These are phyloP conservation scores for Solanum appendiculatum DNA, from an alignment of 257 asterid genomes.

Conservation along the genomic window DNA sequence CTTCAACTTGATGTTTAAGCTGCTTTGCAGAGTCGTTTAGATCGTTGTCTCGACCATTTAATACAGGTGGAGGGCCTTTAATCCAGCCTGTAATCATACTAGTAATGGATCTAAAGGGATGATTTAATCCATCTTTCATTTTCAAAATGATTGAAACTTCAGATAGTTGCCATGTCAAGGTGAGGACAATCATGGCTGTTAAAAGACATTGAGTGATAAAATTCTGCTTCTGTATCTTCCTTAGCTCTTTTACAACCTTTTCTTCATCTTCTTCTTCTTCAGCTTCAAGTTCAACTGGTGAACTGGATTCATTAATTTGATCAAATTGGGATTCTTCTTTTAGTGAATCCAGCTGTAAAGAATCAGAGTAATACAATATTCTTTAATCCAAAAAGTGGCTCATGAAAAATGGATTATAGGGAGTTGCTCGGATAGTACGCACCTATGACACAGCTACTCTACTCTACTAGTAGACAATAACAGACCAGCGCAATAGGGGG, in stretches of 20 bases:
- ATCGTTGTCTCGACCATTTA: conserved; percentile 2
- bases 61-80: background rate
- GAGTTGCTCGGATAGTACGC: too few species aligned
- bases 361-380: background rate
- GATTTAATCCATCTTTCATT: conserved; percentile 39
- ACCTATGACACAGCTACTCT: too few species aligned
- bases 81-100: conserved; percentile 19
- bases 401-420: too few species aligned
- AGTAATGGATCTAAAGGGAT: conserved; percentile 44
- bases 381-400: background rate
- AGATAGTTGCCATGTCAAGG: conserved; percentile 74
- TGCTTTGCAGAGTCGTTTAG: conserved; percentile 8
- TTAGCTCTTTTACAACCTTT: conserved; percentile 46
- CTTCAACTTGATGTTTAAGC: conserved; percentile 10
- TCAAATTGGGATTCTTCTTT: conserved; percentile 13
- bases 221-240: conserved; percentile 54
- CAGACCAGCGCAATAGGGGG: background rate
- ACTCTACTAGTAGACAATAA: too few species aligned
- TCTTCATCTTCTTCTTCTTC: conserved; percentile 14
- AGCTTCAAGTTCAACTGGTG: background rate
- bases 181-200: conserved; percentile 49
- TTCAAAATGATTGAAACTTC: conserved; percentile 56
- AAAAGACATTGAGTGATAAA: conserved; percentile 60
- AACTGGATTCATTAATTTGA: background rate
- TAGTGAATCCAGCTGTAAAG: conserved; percentile 30